phyloP scores from a whole-genome alignment of 768 basidiomycete species.

The Hygrophorus pudorinus region DNA sequence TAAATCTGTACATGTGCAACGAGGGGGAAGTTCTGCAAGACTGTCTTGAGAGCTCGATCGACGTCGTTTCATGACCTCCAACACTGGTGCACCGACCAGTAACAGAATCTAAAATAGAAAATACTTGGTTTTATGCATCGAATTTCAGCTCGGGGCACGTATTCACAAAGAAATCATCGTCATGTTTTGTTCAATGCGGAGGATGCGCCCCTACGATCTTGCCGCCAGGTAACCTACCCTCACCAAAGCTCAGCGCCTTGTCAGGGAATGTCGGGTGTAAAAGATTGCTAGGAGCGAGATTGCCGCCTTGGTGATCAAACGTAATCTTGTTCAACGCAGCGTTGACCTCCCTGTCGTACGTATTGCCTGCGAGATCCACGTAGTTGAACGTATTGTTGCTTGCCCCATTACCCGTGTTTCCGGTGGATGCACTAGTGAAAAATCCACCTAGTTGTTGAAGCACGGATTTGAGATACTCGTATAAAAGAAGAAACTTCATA shows the following conservation, averaged over 20 bases:
- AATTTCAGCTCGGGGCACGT: no score
- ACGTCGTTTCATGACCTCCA: no score
- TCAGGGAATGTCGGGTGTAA: background rate
- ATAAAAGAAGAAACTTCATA: background rate
- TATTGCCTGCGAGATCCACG: conserved; percentile 47
- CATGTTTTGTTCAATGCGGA: background rate
- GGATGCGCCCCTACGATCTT: no score
- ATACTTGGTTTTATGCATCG: no score
- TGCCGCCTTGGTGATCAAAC: conserved; percentile 47
- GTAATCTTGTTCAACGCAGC: conserved; percentile 54
- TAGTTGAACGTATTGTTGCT: conserved; percentile 62
- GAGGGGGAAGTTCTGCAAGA: no score
- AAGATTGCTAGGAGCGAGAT: conserved; percentile 20
- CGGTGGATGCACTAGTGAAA: conserved; percentile 31
- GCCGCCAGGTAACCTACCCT: no score
- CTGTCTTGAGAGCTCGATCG: no score
- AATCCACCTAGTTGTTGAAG: conserved; percentile 42
- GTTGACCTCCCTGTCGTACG: conserved; percentile 49
- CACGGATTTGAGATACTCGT: background rate
- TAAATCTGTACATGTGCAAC: no score
- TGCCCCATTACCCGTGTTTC: conserved; percentile 58
- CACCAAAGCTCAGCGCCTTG: no score
- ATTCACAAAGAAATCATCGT: no score
- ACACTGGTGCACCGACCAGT: no score
- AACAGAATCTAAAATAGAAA: no score